Conservation (phyloP, 140 eudicot genomes). For the Senecio squalidus region DNA sequence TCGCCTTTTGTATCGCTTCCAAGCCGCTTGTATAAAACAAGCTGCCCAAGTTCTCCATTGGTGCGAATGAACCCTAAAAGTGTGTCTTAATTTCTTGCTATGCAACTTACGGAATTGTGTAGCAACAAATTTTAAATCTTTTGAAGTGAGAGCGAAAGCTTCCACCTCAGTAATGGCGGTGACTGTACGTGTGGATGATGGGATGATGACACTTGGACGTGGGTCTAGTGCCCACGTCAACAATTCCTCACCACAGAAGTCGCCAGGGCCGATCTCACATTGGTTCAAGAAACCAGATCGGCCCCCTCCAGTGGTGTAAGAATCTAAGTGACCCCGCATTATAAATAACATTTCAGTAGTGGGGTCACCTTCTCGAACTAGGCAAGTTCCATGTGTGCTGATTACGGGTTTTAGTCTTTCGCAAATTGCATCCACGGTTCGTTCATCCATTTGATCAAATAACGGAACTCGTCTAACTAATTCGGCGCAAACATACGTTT, state of each 20-base stretch:
- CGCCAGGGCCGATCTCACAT: constrained; percentile 62
- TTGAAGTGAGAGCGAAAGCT: constrained; percentile 65
- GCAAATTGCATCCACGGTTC: constrained; percentile 74
- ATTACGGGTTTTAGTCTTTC: constrained; percentile 59
- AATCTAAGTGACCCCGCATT: constrained; percentile 68
- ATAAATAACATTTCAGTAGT: constrained; percentile 73
- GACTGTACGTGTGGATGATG: constrained; percentile 76
- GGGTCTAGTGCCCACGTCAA: constrained; percentile 74
- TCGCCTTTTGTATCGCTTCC: constrained; percentile 53
- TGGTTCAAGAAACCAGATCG: constrained; percentile 70
- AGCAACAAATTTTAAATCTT: constrained; percentile 67
- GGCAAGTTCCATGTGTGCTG: constrained; percentile 52
- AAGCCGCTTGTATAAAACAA: constrained; percentile 74
- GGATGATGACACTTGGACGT: constrained; percentile 59
- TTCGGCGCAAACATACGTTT: constrained; percentile 77
- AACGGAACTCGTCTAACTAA: constrained; percentile 84
- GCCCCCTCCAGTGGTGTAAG: constrained; percentile 86
- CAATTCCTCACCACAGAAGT: constrained; percentile 83
- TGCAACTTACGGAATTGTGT: constrained; percentile 68
- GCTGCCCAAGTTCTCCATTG: constrained; percentile 94
- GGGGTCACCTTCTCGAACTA: constrained; percentile 77
- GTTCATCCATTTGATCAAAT: constrained; percentile 76
- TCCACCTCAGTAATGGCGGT: constrained; percentile 66
- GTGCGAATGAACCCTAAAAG: constrained; percentile 67
- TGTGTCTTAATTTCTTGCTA: constrained; percentile 63